These are phyloP conservation scores for Phialophora tarda DNA, from an alignment of 2,329 filamentous ascomycete species.

Conservation along the genomic window DNA sequence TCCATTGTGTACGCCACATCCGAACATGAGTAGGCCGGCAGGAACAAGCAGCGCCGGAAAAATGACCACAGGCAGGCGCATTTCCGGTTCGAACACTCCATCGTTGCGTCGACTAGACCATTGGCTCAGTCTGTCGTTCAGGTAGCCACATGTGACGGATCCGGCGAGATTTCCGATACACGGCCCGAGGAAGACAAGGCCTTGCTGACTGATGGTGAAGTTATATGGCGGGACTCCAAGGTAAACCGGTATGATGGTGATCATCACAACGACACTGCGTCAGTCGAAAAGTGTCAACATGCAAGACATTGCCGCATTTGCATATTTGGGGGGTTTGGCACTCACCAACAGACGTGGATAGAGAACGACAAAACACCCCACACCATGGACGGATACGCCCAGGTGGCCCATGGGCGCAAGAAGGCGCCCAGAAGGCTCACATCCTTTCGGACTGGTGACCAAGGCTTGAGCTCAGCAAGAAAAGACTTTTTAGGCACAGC, in stretches of 20 bases:
- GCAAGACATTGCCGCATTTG: no score
- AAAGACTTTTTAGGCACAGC: no score
- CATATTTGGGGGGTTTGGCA: no score
- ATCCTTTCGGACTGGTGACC: conserved; percentile 3
- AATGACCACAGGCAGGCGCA: conserved; percentile 59
- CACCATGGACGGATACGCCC: conserved; percentile 15
- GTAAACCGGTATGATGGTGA: conserved; percentile 12
- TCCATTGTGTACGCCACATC: background rate
- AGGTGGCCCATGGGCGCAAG: conserved; percentile 11
- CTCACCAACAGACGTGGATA: conserved; percentile 14
- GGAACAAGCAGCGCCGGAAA: conserved; percentile 15
- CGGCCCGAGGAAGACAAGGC: conserved; percentile 58
- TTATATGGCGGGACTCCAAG: conserved; percentile 36
- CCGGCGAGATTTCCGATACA: conserved; percentile 58
- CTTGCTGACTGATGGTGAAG: conserved; percentile 47
- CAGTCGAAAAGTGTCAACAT: no score
- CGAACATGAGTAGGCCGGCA: conserved; percentile 1
- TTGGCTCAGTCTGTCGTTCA: conserved; percentile 45
- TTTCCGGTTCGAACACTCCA: conserved; percentile 63
- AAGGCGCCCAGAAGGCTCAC: conserved; percentile 1
- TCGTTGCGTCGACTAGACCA: conserved; percentile 57
- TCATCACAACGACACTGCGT: background rate
- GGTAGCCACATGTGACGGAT: conserved; percentile 56
- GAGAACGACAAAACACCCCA: conserved; percentile 20
- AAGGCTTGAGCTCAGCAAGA: background rate